Conservation (phyloP, 208 protist genomes). For the Acanthamoeba divionensis region DNA sequence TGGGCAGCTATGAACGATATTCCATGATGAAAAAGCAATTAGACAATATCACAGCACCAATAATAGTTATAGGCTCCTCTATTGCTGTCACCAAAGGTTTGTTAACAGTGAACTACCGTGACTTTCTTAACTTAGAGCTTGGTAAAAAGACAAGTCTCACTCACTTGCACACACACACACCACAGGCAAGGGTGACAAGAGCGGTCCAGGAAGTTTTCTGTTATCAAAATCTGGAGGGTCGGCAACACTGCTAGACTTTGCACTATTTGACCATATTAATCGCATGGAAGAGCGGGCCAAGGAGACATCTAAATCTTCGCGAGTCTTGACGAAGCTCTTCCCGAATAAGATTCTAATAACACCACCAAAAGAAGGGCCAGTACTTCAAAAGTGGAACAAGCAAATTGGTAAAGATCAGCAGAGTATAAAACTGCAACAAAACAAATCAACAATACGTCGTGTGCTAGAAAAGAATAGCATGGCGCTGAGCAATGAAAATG, state of each 20-base stretch:
- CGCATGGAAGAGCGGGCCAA: slow-evolving; percentile 16
- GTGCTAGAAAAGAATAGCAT: slow-evolving; percentile 54
- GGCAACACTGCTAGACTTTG: slow-evolving; percentile 36
- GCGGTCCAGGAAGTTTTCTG: slow-evolving; percentile 12
- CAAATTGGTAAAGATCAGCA: slow-evolving; percentile 37
- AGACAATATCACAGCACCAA: slow-evolving; percentile 15
- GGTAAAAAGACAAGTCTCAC: too few relatives aligned
- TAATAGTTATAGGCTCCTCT: slow-evolving; percentile 42
- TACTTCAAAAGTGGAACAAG: slow-evolving; percentile 27
- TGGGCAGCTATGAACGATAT: slow-evolving; percentile 20
- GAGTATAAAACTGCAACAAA: slow-evolving; percentile 40
- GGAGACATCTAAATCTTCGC: slow-evolving; percentile 27
- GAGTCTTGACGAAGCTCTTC: neutral
- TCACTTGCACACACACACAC: too few relatives aligned
- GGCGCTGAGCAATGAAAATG: neutral
- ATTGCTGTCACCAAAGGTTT: neutral
- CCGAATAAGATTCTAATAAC: slow-evolving; percentile 43
- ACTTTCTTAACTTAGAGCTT: too few relatives aligned
- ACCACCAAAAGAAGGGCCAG: slow-evolving; percentile 16
- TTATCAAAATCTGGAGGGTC: slow-evolving; percentile 22
- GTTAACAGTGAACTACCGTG: too few relatives aligned
- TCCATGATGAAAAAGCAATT: slow-evolving; percentile 2
- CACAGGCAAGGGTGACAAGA: slow-evolving; percentile 38
- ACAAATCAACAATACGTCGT: slow-evolving; percentile 27
- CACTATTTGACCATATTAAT: slow-evolving; percentile 35